Conservation (phyloP, 1,284 basidiomycete genomes). For the Ustilago tritici region DNA sequence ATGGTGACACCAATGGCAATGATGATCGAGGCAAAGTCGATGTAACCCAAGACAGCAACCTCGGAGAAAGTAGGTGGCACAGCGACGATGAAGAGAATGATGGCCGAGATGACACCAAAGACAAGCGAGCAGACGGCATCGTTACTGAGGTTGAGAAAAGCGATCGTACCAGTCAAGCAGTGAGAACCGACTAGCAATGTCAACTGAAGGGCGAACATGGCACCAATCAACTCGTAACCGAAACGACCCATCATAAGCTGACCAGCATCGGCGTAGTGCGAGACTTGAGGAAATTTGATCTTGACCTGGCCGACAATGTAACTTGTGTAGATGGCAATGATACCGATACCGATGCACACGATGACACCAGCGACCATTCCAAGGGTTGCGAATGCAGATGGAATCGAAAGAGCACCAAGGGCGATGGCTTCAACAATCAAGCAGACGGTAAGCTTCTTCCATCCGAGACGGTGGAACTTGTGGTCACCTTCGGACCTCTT, state of each 20-base stretch:
- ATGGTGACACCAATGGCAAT: conserved; percentile 60
- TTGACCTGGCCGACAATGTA: conserved; percentile 58
- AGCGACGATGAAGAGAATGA: conserved; percentile 61
- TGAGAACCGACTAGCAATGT: conserved; percentile 58
- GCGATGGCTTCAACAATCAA: conserved; percentile 65
- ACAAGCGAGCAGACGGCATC: conserved; percentile 56
- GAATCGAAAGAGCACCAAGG: conserved; percentile 57
- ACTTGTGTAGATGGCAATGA: conserved; percentile 60
- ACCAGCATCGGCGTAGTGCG: conserved; percentile 57
- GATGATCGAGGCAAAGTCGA: conserved; percentile 63
- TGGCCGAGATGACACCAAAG: conserved; percentile 59
- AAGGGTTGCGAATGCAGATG: conserved; percentile 57
- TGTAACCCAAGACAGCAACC: conserved; percentile 61
- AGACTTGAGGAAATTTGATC: conserved; percentile 54
- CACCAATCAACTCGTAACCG: conserved; percentile 53
- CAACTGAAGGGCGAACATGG: conserved; percentile 58
- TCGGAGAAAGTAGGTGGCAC: conserved; percentile 61
- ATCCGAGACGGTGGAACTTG: conserved; percentile 60
- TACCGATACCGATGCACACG: conserved; percentile 50
- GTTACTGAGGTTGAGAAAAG: conserved; percentile 54
- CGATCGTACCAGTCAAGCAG: conserved; percentile 61
- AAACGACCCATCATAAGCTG: conserved; percentile 54
- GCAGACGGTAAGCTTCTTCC: conserved; percentile 60
- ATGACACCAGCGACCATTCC: conserved; percentile 62
- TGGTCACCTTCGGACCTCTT: conserved; percentile 48